These are phyloP conservation scores for Angomonas desouzai DNA, from an alignment of 208 protist species.

Conservation along the genomic window DNA sequence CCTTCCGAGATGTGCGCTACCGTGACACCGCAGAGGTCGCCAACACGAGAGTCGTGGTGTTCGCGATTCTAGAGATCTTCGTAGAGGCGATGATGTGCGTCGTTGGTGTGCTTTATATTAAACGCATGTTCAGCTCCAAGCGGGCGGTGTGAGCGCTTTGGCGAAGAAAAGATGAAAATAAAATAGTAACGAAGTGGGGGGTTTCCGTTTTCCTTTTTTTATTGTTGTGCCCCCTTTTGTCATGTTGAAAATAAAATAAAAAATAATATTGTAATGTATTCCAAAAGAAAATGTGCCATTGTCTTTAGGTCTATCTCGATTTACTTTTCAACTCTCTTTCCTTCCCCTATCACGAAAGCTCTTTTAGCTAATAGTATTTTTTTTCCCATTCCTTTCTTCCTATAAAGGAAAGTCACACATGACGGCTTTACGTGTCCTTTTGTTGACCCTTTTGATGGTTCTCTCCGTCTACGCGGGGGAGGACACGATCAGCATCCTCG, in stretches of 20 bases:
- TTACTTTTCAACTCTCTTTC: too few species aligned
- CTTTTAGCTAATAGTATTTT: too few species aligned
- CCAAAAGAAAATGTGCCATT: constrained; percentile 3
- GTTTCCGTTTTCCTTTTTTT: constrained; percentile 6
- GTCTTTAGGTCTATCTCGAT: too few species aligned
- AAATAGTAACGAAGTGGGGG: constrained; percentile 5
- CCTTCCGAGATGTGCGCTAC: constrained; percentile 59
- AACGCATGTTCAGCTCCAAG: constrained; percentile 68
- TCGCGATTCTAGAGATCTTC: constrained; percentile 65
- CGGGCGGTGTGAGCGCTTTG: constrained; percentile 50
- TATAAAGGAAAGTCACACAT: too few species aligned
- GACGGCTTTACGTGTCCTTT: not conserved
- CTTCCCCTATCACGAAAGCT: too few species aligned
- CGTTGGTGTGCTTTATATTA: constrained; percentile 74
- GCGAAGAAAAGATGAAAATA: not conserved
- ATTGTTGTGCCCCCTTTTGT: not conserved
- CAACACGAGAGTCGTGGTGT: constrained; percentile 81
- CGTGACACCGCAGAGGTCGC: constrained; percentile 77
- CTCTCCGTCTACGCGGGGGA: not conserved
- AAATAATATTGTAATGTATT: too few species aligned
- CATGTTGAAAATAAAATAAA: too few species aligned
- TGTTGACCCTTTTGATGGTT: not conserved
- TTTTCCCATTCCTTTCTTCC: too few species aligned
- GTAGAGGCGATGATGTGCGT: constrained; percentile 63
- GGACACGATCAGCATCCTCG: not conserved